Percentiles rank a stretch among this genome's conserved stretches.
Evolutionary conservation across 2,329 filamentous ascomycete genomes (phyloP).

Genomic region (Fusarium piperis): DNA sequence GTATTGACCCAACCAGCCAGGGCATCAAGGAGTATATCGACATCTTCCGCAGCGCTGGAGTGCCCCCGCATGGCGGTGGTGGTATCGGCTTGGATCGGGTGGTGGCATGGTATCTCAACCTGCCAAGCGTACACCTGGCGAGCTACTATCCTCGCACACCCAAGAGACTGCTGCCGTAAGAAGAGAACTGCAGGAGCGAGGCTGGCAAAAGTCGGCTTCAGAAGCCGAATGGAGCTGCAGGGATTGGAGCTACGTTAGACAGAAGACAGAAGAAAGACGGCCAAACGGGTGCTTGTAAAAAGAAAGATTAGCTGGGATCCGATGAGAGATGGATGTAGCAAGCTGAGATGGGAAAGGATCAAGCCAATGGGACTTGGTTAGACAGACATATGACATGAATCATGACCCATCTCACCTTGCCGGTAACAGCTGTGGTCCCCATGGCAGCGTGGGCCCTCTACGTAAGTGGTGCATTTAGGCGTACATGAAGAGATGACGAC

Average conservation of each 20-base stretch:
- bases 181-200: not conserved
- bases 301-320: not conserved
- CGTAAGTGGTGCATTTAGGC: not conserved
- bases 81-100: conserved; percentile 92
- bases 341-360: not conserved
- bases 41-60: conserved; percentile 81
- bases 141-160: conserved; percentile 69
- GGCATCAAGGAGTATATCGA: conserved; percentile 93
- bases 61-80: conserved; percentile 90
- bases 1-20: conserved; percentile 77
- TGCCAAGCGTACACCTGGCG: conserved; percentile 68
- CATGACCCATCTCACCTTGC: conserved; percentile 11
- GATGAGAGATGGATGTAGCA: not conserved
- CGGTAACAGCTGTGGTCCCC: conserved; percentile 3
- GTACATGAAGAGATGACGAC: conserved; percentile 4
- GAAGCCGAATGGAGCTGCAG: conserved; percentile 1
- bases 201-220: not conserved
- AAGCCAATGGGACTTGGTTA: conserved; percentile 2
- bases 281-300: conserved; percentile 8
- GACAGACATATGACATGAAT: not conserved
- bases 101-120: conserved; percentile 70
- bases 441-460: not conserved
- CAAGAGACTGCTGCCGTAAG: conserved; percentile 64
- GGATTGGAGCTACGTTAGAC: not conserved
- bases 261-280: not conserved